Evolutionary conservation across 2,329 filamentous ascomycete genomes (phyloP).

Genomic region (Colletotrichum sp.): DNA sequence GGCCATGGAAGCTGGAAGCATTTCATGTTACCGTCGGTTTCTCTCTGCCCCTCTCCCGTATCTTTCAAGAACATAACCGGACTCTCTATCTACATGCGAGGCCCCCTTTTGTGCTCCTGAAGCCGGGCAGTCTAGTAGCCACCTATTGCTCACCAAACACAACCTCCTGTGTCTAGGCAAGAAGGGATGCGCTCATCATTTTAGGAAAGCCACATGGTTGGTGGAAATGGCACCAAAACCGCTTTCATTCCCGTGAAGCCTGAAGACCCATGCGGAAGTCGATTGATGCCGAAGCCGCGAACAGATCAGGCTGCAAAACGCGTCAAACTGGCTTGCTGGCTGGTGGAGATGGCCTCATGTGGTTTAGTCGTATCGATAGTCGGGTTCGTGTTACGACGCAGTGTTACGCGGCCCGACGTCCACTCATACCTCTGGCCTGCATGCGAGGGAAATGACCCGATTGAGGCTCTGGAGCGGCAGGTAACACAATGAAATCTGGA

Average conservation of each 20-base stretch:
- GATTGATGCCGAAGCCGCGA: not conserved
- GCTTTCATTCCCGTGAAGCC: accelerated
- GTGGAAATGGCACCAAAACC: accelerated
- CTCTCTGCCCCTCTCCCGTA: no score
- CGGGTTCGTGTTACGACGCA: not conserved
- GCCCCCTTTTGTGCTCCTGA: not conserved
- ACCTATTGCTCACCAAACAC: not conserved
- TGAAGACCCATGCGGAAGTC: not conserved
- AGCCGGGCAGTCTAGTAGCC: not conserved
- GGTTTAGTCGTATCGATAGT: not conserved
- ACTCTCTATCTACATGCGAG: not conserved
- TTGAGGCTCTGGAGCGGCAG: not conserved
- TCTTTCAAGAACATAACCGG: not conserved
- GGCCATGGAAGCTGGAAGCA: no score
- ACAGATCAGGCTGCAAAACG: not conserved
- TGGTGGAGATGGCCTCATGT: not conserved
- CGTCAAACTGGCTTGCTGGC: not conserved
- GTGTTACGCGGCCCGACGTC: not conserved
- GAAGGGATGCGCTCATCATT: no score
- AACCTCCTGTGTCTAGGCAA: not conserved
- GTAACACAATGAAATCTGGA: not conserved
- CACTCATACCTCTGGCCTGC: not conserved
- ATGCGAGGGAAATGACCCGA: not conserved
- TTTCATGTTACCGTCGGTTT: no score
- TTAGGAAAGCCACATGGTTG: accelerated